Evolutionary conservation across 257 asterid species (phyloP), one percentile per base, ranked within the genome.

Genomic region (Craterostigma plantagineum): DNA sequence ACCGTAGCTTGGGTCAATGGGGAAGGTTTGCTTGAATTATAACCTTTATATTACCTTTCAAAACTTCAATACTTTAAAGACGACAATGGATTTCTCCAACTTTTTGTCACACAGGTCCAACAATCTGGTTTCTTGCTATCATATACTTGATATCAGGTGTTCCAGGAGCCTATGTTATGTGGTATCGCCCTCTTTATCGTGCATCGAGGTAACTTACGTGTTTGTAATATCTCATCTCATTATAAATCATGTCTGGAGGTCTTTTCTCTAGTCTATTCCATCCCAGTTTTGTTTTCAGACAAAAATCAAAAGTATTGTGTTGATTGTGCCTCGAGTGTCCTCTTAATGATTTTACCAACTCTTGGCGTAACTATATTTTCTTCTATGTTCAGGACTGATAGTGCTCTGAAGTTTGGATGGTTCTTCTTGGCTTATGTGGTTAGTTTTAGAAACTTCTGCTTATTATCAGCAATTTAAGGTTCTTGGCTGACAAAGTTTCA

Each of bases 151-250:
- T 86, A 54, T 64, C 79, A 4, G 94, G 94, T 17, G 87, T 77
- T 49, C 96, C 96, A 53, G 92, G 91, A 55, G 85, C 94, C 54
- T 86, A 77, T 60, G 73, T 69, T 27, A 55, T 71, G 39, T 86
- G 96, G 96, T 86, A 86, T 48, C 96, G 94, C 42, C 94, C 96
- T 53, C 94, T 85, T 38, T 85, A 85, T 62, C 92, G 94, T 51
- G 96, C 96, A 60, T 72, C 68, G 77, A 77, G 86, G 96, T 85
- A 75, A 54, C 34, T 34, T 23, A 33, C 35, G 9, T 35, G 35
- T 11, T 39, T 57, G 27, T 12, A 34, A 10, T 40, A 38, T 42
- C 33, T 49, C 18, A 39, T 13, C 14, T 54, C 39, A 48, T 10
- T 33, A 7, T 5, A 17, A 14, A 18, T 4, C 35, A 11, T 41